Conservation (phyloP, 345 rosid species). For the Gossypium turneri region DNA sequence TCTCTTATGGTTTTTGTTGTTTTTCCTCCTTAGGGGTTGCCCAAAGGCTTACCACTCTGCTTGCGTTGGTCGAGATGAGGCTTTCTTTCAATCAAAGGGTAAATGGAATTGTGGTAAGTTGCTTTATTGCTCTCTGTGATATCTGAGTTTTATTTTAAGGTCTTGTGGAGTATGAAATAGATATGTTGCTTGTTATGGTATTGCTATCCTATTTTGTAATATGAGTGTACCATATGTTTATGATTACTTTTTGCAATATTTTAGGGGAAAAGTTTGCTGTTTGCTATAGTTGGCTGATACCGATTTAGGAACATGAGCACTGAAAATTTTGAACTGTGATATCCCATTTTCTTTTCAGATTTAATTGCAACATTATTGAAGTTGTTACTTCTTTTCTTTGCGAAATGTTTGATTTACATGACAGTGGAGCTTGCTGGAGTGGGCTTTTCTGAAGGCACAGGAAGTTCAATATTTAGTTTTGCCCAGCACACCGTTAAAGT, state of each 20-base stretch:
- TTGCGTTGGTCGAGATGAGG: conserved; percentile 88
- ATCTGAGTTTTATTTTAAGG: neutral
- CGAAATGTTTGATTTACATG: conserved; percentile 33
- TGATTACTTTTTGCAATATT: neutral
- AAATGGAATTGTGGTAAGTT: conserved; percentile 97
- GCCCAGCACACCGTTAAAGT: conserved; percentile 33
- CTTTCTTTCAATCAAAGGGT: conserved; percentile 79
- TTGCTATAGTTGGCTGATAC: neutral
- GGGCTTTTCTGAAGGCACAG: conserved; percentile 42
- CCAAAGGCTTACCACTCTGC: conserved; percentile 96
- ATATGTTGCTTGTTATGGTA: neutral
- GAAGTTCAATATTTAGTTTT: conserved; percentile 26
- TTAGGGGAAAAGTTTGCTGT: neutral
- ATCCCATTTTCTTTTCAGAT: neutral
- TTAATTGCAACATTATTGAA: neutral
- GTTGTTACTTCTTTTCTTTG: conserved; percentile 31
- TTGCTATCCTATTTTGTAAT: neutral
- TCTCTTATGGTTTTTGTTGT: neutral
- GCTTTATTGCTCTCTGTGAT: neutral
- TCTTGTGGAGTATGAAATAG: neutral
- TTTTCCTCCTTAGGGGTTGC: conserved; percentile 65
- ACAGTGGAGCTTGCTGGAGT: conserved; percentile 35
- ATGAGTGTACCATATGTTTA: neutral
- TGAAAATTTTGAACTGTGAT: conserved; percentile 4
- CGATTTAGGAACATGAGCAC: neutral